These are phyloP conservation scores for Scedosporium boydii DNA, from an alignment of 2,329 filamentous ascomycete genomes.

Conservation along the genomic window DNA sequence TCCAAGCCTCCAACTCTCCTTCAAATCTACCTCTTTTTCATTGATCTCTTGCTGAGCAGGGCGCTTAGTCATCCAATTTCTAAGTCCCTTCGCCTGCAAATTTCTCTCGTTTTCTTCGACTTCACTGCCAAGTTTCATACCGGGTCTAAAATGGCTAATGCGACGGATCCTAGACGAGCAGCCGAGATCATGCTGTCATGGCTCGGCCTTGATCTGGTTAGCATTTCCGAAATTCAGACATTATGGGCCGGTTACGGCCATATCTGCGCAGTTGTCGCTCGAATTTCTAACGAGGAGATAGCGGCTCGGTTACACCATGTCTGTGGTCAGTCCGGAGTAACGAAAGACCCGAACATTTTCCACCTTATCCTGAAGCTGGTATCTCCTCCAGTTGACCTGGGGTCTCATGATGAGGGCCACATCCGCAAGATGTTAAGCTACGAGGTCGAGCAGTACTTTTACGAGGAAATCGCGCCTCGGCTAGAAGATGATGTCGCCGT, in stretches of 20 bases:
- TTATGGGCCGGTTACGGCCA: conserved; percentile 45
- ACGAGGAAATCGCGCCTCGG: conserved; percentile 41
- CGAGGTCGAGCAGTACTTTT: conserved; percentile 58
- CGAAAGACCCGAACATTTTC: conserved; percentile 15
- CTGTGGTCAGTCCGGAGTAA: conserved; percentile 4
- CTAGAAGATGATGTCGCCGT: conserved; percentile 35
- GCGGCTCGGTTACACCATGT: background rate
- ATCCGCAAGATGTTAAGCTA: conserved; percentile 58
- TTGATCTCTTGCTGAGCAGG: background rate
- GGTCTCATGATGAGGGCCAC: conserved; percentile 45
- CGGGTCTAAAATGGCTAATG: background rate
- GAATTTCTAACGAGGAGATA: conserved; percentile 15
- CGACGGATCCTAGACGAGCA: conserved; percentile 19
- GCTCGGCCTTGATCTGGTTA: conserved; percentile 28
- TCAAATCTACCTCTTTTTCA: background rate
- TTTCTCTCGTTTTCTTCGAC: background rate
- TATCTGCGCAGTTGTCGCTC: conserved; percentile 45
- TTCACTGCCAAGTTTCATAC: background rate
- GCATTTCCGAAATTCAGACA: conserved; percentile 27
- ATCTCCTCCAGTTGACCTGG: conserved; percentile 32
- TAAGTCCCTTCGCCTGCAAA: background rate
- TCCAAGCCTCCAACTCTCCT: too few relatives aligned
- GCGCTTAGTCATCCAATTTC: background rate
- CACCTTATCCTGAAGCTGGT: conserved; percentile 51
- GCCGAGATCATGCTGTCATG: conserved; percentile 29